A percentile compares a stretch with the other conserved stretches of the same genome.
These are phyloP conservation scores for Venturia carpophila DNA, from an alignment of 2,329 filamentous ascomycete species.

Conservation along the genomic window DNA sequence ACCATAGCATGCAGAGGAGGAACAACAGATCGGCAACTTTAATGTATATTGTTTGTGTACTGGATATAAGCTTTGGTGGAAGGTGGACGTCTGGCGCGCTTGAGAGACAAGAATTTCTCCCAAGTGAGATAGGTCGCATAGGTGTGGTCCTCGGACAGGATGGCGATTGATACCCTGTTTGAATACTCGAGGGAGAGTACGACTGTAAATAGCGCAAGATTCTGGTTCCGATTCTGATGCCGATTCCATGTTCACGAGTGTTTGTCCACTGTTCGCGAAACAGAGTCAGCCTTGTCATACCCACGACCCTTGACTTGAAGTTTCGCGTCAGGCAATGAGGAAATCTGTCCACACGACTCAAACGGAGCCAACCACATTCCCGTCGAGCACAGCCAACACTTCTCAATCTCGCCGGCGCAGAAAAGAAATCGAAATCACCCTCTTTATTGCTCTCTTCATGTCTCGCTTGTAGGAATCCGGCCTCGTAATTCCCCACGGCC, in stretches of 20 bases:
- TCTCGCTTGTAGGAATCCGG: background rate
- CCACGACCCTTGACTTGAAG: background rate
- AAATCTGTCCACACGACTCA: background rate
- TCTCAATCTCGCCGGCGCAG: background rate
- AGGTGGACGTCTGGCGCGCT: background rate
- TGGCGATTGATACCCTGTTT: conserved; percentile 10
- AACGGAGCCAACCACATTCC: background rate
- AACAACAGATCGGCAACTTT: background rate
- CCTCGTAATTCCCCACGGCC: background rate
- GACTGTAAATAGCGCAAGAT: background rate
- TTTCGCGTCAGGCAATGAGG: background rate
- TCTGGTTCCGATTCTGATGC: background rate
- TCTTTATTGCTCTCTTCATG: background rate
- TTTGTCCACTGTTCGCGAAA: background rate
- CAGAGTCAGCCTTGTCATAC: conserved; percentile 1
- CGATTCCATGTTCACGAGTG: background rate
- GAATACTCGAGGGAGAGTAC: background rate
- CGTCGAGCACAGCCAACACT: background rate
- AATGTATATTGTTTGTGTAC: conserved; percentile 11
- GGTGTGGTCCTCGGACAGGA: background rate
- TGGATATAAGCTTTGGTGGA: background rate
- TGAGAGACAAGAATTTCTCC: background rate
- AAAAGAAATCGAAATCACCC: background rate
- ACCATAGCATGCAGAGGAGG: background rate
- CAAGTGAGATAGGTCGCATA: background rate